Evolutionary conservation across 1,139 yeast genomes (phyloP).

Genomic region (Blastobotrys raffinosifermentans): DNA sequence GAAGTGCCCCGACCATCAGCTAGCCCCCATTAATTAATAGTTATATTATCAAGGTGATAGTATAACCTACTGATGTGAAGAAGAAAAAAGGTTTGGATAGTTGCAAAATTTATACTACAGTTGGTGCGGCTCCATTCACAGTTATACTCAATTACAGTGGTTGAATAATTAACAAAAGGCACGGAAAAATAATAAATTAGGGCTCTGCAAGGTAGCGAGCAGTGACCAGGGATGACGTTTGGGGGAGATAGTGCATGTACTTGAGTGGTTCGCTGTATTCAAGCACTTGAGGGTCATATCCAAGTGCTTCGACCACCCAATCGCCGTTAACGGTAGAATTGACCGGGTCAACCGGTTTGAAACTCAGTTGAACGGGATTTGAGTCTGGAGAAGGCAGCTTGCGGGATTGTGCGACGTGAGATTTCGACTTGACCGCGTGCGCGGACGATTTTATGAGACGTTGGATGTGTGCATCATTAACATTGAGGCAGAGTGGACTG

Average conservation of each 20-base stretch:
- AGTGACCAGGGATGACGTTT: background rate
- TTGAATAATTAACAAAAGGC: background rate
- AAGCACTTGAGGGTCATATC: constrained; percentile 1
- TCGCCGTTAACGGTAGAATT: no score
- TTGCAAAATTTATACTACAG: no score
- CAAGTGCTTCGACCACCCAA: background rate
- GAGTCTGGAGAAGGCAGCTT: no score
- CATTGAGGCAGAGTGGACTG: constrained; percentile 10
- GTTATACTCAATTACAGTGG: no score
- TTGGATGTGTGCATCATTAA: no score
- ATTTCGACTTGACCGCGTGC: background rate
- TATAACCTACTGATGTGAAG: constrained; percentile 29
- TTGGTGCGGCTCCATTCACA: no score
- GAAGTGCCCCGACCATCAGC: constrained; percentile 16
- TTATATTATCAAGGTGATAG: constrained; percentile 28
- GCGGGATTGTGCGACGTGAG: background rate
- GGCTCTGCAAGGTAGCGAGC: constrained; percentile 1
- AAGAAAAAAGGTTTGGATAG: constrained; percentile 17
- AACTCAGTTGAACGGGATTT: no score
- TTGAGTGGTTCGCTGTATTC: background rate
- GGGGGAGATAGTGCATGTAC: constrained; percentile 1
- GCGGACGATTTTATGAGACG: no score
- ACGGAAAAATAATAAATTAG: background rate
- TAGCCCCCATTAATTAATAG: constrained; percentile 21
- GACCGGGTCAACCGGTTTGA: no score